Evolutionary conservation across 176 grass and related monocot genomes (phyloP).

Genomic region (Paspalum vaginatum): DNA sequence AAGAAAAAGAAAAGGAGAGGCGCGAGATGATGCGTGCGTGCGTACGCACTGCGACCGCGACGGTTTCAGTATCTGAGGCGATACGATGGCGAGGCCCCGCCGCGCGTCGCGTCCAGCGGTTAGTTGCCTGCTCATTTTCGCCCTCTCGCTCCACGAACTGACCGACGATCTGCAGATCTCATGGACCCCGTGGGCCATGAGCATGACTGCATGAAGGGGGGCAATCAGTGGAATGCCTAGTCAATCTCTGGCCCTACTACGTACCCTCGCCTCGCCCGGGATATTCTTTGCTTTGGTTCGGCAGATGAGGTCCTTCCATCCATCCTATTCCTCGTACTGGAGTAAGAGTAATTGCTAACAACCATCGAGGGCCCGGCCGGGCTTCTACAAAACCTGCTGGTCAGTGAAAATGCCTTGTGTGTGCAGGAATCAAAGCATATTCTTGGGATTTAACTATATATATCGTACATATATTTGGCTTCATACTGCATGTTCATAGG

Average conservation of each 20-base stretch:
- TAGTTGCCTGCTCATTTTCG: slow-evolving; percentile 57
- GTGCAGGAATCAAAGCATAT: no score
- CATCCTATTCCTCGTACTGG: background rate
- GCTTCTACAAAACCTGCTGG: slow-evolving; percentile 46
- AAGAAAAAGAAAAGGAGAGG: background rate
- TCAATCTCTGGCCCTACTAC: slow-evolving; percentile 34
- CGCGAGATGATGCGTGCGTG: slow-evolving; percentile 2
- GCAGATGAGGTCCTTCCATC: background rate
- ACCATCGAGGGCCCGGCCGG: background rate
- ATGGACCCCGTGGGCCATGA: background rate
- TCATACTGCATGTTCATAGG: no score
- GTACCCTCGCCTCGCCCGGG: background rate
- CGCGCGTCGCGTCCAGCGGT: background rate
- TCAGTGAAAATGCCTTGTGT: background rate
- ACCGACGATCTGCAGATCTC: slow-evolving; percentile 35
- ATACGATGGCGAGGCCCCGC: slow-evolving; percentile 36
- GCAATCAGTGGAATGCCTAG: slow-evolving; percentile 39
- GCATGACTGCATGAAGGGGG: background rate
- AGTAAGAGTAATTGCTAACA: background rate
- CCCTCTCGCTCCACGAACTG: slow-evolving; percentile 1
- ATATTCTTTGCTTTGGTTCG: slow-evolving; percentile 30
- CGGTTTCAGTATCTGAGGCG: slow-evolving; percentile 35
- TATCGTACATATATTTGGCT: background rate
- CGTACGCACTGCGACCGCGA: slow-evolving; percentile 14
- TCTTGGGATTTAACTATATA: background rate